Base-by-base conservation (phyloP, 2,329 filamentous ascomycete genomes). In the Hirsutella minnesotensis region DNA sequence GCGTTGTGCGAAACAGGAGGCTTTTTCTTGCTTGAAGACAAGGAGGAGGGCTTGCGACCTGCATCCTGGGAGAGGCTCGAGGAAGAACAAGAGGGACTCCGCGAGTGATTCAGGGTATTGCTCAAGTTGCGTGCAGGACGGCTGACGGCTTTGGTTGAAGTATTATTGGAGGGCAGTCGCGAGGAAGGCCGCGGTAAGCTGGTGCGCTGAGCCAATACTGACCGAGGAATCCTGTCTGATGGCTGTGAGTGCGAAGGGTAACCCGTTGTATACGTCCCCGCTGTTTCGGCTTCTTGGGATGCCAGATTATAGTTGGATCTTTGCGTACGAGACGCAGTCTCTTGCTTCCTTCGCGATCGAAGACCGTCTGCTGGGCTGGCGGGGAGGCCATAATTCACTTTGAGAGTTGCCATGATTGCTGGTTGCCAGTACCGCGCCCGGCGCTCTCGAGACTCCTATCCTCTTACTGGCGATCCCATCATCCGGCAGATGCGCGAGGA, bases 341-440 rank as follows among this genome's bases (percentile, higher is more conserved):
- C 54, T 34, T 52, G 51, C 36, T 49, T 47, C 40, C 50, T 55
- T 44, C 55, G 54, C 9, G 55, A 50, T 44, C 59, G 53, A 49
- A 55, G 50, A 40, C 58, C 55, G 39, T 69, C 64, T 31, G 56
- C 56, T 49, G 66, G 61, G 46, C 64, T 60, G 45, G 60, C 52
- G 12, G 63, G 65, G 40, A 67, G 57, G 44, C 66, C 63, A 50
- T 61, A 63, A 44, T 60, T 61, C 47, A 56, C 56, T 53, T 59
- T 61, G 43, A 61, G 56, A 53, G 66, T 64, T 57, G 66, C 64
- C 68, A 70, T 70, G 47, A 45, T 64, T 46, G 53, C 55, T 57
- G 57, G 53, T 55, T 49, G n/a, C 20, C 27, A 29, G 4, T 20
- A 21, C 5, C 20, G 20, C 9, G 29, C 27, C 38, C 39, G 13